Evolutionary conservation across 2,329 filamentous ascomycete genomes (phyloP).

Genomic region (Colletotrichum musicola): DNA sequence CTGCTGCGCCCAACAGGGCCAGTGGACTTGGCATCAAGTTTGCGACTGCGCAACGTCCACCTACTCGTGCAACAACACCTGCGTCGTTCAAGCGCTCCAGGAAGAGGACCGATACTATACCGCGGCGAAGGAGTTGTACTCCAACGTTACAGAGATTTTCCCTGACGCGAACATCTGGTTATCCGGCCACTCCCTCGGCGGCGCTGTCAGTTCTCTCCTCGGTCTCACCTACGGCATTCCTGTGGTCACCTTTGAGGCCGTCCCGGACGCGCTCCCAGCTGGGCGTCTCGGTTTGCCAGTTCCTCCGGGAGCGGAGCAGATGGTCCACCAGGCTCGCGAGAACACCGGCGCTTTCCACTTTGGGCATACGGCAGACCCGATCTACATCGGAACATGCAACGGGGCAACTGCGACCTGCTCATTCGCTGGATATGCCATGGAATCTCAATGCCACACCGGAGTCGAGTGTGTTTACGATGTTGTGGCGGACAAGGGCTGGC

Average conservation of each 20-base stretch:
- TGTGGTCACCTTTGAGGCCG: constrained; percentile 92
- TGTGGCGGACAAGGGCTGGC: constrained; percentile 90
- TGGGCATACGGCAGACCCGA: constrained; percentile 94
- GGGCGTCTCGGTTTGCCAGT: constrained; percentile 86
- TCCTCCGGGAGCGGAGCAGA: constrained; percentile 82
- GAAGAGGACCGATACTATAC: constrained; percentile 93
- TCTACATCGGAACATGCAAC: constrained; percentile 95
- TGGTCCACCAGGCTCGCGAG: constrained; percentile 76
- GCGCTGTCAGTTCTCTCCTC: constrained; percentile 87
- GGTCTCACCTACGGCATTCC: constrained; percentile 92
- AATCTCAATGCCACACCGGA: constrained; percentile 92
- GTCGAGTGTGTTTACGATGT: constrained; percentile 92
- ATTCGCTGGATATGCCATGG: constrained; percentile 92
- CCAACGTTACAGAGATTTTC: constrained; percentile 91
- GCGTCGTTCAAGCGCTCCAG: constrained; percentile 79
- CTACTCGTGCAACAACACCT: constrained; percentile 93
- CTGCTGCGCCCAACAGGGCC: constrained; percentile 94
- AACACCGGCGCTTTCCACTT: constrained; percentile 89
- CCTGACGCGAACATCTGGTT: constrained; percentile 89
- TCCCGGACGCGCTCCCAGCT: constrained; percentile 90
- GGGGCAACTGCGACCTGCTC: constrained; percentile 90
- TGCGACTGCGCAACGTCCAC: constrained; percentile 92
- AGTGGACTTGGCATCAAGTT: constrained; percentile 89
- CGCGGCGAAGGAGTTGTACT: constrained; percentile 88
- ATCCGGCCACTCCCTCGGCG: constrained; percentile 91